A percentile compares a stretch with the other conserved stretches of the same genome.
phyloP scores from a whole-genome alignment of 495 filamentous ascomycete genomes.

The Tetracladium marchalianum region DNA sequence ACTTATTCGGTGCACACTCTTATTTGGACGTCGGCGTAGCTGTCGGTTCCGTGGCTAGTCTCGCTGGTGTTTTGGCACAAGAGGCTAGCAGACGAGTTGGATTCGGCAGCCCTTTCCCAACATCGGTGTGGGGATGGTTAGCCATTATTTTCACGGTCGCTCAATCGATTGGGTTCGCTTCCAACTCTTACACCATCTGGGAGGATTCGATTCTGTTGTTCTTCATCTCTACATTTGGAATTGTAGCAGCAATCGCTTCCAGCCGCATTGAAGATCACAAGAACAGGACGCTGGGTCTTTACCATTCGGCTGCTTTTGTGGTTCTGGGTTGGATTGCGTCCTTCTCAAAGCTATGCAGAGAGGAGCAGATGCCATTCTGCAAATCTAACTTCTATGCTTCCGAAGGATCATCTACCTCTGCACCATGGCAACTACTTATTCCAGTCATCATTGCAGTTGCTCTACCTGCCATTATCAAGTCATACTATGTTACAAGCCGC shows the following conservation, averaged over 20 bases:
- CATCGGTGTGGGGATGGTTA: slow-evolving; percentile 79
- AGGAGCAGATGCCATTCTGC: slow-evolving; percentile 98
- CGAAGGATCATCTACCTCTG: slow-evolving; percentile 81
- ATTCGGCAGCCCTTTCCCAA: slow-evolving; percentile 56
- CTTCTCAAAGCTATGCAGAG: slow-evolving; percentile 86
- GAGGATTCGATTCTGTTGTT: slow-evolving; percentile 92
- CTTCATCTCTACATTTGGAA: slow-evolving; percentile 81
- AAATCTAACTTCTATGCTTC: slow-evolving; percentile 93
- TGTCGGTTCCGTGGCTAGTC: slow-evolving; percentile 48
- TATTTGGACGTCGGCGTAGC: slow-evolving; percentile 17
- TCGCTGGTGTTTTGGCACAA: slow-evolving; percentile 47
- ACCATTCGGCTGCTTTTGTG: slow-evolving; percentile 78
- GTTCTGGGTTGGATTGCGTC: slow-evolving; percentile 73
- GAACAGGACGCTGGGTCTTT: slow-evolving; percentile 64
- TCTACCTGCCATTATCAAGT: slow-evolving; percentile 69
- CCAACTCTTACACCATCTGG: slow-evolving; percentile 98
- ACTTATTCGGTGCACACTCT: slow-evolving; percentile 11
- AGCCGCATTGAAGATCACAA: slow-evolving; percentile 51
- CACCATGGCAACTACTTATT: slow-evolving; percentile 78
- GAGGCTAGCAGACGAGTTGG: slow-evolving; percentile 39
- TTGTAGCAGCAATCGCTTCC: slow-evolving; percentile 60
- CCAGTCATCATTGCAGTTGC: slow-evolving; percentile 63
- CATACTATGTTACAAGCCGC: slow-evolving; percentile 63
- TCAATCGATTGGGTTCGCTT: slow-evolving; percentile 84
- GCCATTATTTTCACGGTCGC: slow-evolving; percentile 68